Percentiles rank a stretch among this genome's conserved stretches.
phyloP scores from a whole-genome alignment of 2,329 filamentous ascomycete species.

The Paecilomyces fulvus region DNA sequence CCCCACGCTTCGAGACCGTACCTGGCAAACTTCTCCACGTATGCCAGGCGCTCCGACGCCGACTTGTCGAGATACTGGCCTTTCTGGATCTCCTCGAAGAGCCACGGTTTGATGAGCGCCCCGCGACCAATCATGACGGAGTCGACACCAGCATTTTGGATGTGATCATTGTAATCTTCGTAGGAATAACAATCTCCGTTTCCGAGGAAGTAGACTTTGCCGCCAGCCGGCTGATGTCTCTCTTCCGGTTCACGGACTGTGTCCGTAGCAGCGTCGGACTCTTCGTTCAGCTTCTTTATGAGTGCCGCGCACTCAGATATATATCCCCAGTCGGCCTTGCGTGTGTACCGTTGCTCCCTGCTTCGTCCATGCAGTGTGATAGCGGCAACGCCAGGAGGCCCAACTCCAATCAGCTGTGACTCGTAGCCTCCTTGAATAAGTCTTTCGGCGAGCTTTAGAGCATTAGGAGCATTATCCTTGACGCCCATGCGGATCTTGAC shows the following conservation, averaged over 20 bases:
- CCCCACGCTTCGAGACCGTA: constrained; percentile 95
- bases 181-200: constrained; percentile 97
- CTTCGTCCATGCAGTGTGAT: constrained; percentile 91
- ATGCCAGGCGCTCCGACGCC: constrained; percentile 71
- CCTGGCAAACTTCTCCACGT: constrained; percentile 80
- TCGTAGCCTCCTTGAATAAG: constrained; percentile 74
- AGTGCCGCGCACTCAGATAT: constrained; percentile 83
- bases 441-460: constrained; percentile 70
- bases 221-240: constrained; percentile 59
- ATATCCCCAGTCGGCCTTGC: constrained; percentile 87
- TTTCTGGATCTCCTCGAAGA: constrained; percentile 91
- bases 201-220: constrained; percentile 82
- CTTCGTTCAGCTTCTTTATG: constrained; percentile 68
- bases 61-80: constrained; percentile 96
- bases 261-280: constrained; percentile 59
- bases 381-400: constrained; percentile 80
- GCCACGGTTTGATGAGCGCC: constrained; percentile 93
- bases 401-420: constrained; percentile 55
- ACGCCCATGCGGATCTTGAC: constrained; percentile 93
- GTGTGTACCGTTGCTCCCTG: constrained; percentile 89
- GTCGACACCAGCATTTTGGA: constrained; percentile 73
- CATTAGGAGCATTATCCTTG: constrained; percentile 67
- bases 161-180: constrained; percentile 70
- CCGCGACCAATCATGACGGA: constrained; percentile 96
- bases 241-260: constrained; percentile 70